Evolutionary conservation across 2,329 filamentous ascomycete genomes (phyloP).

Genomic region (Neofusicoccum sp.): DNA sequence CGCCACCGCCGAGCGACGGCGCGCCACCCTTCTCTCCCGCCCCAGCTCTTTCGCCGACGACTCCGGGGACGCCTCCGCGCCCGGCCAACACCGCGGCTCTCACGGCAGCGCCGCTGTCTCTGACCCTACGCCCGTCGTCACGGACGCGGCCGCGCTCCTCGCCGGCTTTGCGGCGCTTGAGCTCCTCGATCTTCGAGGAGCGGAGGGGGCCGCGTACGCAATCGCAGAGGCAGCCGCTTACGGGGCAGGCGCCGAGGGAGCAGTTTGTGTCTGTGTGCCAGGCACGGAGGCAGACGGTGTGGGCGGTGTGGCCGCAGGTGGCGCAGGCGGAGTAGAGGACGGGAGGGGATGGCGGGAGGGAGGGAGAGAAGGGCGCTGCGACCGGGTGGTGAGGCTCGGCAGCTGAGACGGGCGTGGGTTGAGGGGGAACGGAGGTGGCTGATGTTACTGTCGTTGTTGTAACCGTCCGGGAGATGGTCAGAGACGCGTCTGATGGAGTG

Average conservation of each 20-base stretch:
- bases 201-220: slow-evolving; percentile 51
- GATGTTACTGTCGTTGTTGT: not conserved
- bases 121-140: slow-evolving; percentile 43
- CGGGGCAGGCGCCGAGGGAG: slow-evolving; percentile 55
- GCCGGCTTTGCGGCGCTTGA: slow-evolving; percentile 28
- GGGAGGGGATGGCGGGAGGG: slow-evolving; percentile 24
- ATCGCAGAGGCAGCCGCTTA: slow-evolving; percentile 59
- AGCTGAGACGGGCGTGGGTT: not conserved
- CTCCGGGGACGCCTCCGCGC: not conserved
- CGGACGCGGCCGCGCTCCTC: slow-evolving; percentile 37
- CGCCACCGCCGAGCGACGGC: not conserved
- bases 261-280: slow-evolving; percentile 51
- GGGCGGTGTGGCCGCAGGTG: slow-evolving; percentile 60
- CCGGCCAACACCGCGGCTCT: slow-evolving; percentile 2
- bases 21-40: not conserved
- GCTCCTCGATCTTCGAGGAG: slow-evolving; percentile 30
- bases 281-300: slow-evolving; percentile 55
- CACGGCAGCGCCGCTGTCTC: slow-evolving; percentile 43
- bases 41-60: not conserved
- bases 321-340: slow-evolving; percentile 58
- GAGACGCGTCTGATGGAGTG: slow-evolving; percentile 12
- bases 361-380: not conserved
- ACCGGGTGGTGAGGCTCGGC: not conserved
- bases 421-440: not conserved
- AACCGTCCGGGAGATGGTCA: not conserved